phyloP scores from a whole-genome alignment of 2,329 filamentous ascomycete genomes.

The Pseudofabraea citricarpa region DNA sequence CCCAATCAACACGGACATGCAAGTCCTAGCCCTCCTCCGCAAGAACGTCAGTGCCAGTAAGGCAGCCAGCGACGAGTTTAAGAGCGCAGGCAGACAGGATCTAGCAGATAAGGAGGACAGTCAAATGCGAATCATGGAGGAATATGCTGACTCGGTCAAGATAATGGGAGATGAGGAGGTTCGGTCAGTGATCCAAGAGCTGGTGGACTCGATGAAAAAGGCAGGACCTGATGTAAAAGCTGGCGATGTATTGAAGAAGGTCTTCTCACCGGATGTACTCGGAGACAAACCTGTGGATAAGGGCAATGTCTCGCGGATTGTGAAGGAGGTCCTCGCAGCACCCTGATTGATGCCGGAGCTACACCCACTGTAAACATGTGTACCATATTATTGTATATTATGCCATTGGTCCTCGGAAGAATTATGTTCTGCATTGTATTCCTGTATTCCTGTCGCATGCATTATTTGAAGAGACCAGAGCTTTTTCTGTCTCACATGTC shows the following conservation, averaged over 20 bases:
- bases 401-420: too few relatives aligned
- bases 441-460: too few relatives aligned
- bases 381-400: too few relatives aligned
- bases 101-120: slow-evolving; percentile 65
- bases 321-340: slow-evolving; percentile 44
- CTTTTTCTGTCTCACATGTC: too few relatives aligned
- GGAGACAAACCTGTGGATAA: slow-evolving; percentile 62
- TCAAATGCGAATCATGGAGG: slow-evolving; percentile 60
- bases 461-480: too few relatives aligned
- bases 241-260: slow-evolving; percentile 59
- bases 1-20: slow-evolving; percentile 66
- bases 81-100: slow-evolving; percentile 58
- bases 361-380: too few relatives aligned
- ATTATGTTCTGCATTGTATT: too few relatives aligned
- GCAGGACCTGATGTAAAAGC: slow-evolving; percentile 45
- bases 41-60: slow-evolving; percentile 54
- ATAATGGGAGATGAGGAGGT: slow-evolving; percentile 56
- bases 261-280: slow-evolving; percentile 47
- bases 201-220: slow-evolving; percentile 45
- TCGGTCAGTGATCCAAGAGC: slow-evolving; percentile 43
- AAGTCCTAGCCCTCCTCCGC: slow-evolving; percentile 63
- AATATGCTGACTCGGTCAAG: slow-evolving; percentile 56
- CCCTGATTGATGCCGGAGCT: too few relatives aligned
- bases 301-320: slow-evolving; percentile 53
- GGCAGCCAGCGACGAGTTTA: slow-evolving; percentile 60